Conservation (phyloP, 305 asterid genomes). For the Fraxinus floribunda region DNA sequence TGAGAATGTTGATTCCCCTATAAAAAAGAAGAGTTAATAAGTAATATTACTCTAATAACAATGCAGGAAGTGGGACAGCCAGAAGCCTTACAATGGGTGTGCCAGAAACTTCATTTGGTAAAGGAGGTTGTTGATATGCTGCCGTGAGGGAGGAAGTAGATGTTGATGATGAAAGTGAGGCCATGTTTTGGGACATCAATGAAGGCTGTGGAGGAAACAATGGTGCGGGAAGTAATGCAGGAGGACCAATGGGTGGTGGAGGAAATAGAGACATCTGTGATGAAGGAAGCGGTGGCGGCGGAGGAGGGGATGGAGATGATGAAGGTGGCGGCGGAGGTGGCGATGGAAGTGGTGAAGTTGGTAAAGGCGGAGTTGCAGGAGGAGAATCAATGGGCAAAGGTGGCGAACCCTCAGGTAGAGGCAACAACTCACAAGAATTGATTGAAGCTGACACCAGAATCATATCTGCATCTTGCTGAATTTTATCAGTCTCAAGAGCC, state of each 20-base stretch:
- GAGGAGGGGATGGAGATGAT: constrained; percentile 32
- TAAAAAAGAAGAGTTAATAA: constrained; percentile 19
- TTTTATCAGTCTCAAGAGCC: constrained; percentile 31
- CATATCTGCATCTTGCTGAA: constrained; percentile 34
- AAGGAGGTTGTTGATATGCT: constrained; percentile 43
- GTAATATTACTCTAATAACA: constrained; percentile 2
- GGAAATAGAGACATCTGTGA: constrained; percentile 43
- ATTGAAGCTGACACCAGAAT: constrained; percentile 37
- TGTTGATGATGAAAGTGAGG: constrained; percentile 45
- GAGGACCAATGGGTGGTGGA: constrained; percentile 48
- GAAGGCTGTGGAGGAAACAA: constrained; percentile 50
- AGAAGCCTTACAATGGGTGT: constrained; percentile 48
- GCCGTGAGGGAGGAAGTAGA: constrained; percentile 41
- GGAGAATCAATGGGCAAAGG: constrained; percentile 84
- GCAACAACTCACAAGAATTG: constrained; percentile 36
- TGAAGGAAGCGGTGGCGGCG: constrained; percentile 47
- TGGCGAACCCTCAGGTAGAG: constrained; percentile 77
- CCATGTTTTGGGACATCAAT: constrained; percentile 46
- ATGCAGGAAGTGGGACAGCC: constrained; percentile 13
- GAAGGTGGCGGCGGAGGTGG: constrained; percentile 50
- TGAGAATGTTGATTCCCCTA: constrained; percentile 57
- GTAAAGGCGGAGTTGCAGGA: constrained; percentile 81
- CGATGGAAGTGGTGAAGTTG: constrained; percentile 70
- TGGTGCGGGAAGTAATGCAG: constrained; percentile 45
- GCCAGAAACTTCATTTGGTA: constrained; percentile 46